Conservation (phyloP, 768 basidiomycete species). For the Leccinum uliginosum region DNA sequence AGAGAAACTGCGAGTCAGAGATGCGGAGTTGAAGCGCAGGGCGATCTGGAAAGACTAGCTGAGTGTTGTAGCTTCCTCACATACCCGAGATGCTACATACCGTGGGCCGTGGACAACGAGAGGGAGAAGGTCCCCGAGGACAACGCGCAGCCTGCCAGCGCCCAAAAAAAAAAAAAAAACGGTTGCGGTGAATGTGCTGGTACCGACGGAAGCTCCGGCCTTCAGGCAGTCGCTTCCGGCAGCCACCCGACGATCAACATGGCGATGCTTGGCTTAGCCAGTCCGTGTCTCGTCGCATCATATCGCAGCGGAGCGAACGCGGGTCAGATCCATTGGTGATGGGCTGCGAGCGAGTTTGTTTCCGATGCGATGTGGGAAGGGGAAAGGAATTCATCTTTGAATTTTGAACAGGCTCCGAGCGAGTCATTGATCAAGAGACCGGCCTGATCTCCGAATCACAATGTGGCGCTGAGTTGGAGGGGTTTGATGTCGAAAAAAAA, state of each 20-base stretch:
- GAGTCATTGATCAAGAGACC: not conserved
- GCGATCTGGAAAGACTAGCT: not conserved
- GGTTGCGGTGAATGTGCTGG: not conserved
- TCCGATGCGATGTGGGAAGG: not conserved
- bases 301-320: not conserved
- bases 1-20: not conserved
- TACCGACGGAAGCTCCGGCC: not conserved
- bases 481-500: not conserved
- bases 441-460: not conserved
- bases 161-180: too few relatives aligned
- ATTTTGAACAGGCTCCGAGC: not conserved
- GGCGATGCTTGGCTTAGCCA: not conserved
- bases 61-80: not conserved
- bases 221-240: not conserved
- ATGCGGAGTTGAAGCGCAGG: not conserved
- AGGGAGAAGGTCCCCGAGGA: not conserved
- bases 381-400: not conserved
- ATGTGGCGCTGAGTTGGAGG: not conserved
- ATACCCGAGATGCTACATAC: not conserved
- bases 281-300: not conserved
- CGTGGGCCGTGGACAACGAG: not conserved
- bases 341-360: not conserved
- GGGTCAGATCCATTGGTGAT: not conserved
- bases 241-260: not conserved
- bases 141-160: not conserved